Evolutionary conservation across 2,329 filamentous ascomycete species (phyloP), one percentile per base, ranked within the genome.

Genomic region (Lachnellula cervina): DNA sequence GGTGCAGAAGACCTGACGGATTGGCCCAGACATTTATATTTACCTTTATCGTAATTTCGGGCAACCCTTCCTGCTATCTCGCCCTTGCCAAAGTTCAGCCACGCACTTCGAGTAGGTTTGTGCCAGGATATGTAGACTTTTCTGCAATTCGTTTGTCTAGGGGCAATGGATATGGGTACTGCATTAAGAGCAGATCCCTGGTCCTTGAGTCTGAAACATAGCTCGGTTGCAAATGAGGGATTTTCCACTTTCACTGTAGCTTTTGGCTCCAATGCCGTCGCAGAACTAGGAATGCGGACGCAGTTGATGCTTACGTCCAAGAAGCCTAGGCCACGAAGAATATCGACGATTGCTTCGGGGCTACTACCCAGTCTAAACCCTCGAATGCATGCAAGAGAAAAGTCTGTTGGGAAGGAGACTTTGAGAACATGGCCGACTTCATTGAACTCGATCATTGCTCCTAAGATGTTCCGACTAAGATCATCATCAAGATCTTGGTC

Each of bases 121-220:
- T 64, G 57, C 66, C 65, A 68, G 14, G 65, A 68, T 43, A 59
- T 56, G 21, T 62, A 53, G 32, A 67, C 59, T 49, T 66, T 67
- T 52, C 60, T 64, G 58, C 60, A 66, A 50, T 61, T 61, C 32
- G 57, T 56, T 47, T 49, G 23, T 19, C 51, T 54, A 19, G 50
- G 21, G 51, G 54, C 44, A 44, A 56, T 59, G 14, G 57, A 52
- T 8, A 59, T 51, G 54, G 40, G 52, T 54, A 45, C 54, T 45
- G 56, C 56, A 43, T 53, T 57, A 49, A 62, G 56, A 46, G 28
- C 13, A 28, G 53, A 45, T 21, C 56, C 49, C 23, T 51, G 47
- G n/a, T 57, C 32, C 47, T 54, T 50, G 44, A 62, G 50, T 44
- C 14, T 61, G 17, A 19, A 37, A 40, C 50, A 56, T 6, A 64